phyloP scores from a whole-genome alignment of 306 rosid genomes.

The Potentilla sterilis region DNA sequence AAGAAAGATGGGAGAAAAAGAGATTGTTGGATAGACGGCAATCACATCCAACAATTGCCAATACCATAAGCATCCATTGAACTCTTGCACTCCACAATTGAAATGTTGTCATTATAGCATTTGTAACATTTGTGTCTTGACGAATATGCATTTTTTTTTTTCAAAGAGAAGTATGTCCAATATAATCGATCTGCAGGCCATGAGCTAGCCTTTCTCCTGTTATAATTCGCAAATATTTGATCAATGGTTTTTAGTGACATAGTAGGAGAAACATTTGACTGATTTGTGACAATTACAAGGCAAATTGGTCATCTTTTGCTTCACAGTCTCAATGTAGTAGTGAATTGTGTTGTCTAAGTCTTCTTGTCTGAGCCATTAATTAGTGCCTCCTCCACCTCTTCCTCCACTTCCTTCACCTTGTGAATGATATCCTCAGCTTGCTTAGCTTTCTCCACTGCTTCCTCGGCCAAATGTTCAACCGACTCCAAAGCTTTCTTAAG shows the following conservation, averaged over 20 bases:
- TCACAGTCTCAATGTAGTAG: background rate
- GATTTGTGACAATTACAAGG: too few species aligned
- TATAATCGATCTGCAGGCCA: too few species aligned
- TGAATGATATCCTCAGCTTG: too few species aligned
- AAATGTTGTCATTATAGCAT: background rate
- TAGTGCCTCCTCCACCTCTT: slow-evolving; percentile 14
- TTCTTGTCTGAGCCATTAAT: background rate
- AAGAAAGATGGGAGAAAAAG: background rate
- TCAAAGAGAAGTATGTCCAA: too few species aligned
- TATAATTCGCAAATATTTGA: too few species aligned
- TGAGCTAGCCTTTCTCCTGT: too few species aligned
- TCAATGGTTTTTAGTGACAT: too few species aligned
- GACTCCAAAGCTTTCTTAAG: slow-evolving; percentile 16
- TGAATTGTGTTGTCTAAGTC: background rate
- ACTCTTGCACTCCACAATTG: background rate
- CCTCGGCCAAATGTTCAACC: slow-evolving; percentile 5
- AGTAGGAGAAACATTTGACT: too few species aligned
- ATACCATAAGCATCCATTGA: background rate
- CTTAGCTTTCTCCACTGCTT: background rate
- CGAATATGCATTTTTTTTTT: too few species aligned
- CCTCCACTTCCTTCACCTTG: background rate
- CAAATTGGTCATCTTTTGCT: background rate
- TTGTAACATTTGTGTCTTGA: background rate
- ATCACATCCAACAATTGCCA: background rate
- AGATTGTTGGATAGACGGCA: background rate